Base-by-base conservation (phyloP, 129 eudicot genomes). In the Helianthus tuberosus region DNA sequence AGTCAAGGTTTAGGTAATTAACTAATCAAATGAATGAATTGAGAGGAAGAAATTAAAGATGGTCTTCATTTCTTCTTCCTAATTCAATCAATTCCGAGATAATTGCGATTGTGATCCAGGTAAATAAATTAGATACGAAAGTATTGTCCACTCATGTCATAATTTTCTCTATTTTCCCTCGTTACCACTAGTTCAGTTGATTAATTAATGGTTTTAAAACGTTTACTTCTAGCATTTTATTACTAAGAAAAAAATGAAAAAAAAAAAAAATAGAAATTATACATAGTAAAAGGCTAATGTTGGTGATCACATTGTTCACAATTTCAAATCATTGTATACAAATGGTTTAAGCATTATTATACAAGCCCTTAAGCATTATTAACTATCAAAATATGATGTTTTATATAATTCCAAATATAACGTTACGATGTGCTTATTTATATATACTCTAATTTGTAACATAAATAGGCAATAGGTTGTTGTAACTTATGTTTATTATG, bases 131-230 rank as follows among this genome's bases (percentile, higher is more conserved):
- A 64, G 60, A 64, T 64, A 53, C 11, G 35, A 46, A 77, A 57
- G 29, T 72, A 52, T 64, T 7, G 25, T 53, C 78, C 83, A 36
- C 44, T 27, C 46, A 63, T 71, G 36, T 63, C 46, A 50, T 51
- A 62, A 52, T 47, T 54, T 64, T 52, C 65, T 64, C 82, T 78
- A 71, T 53, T 71, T 78, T 72, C 54, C 68, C 68, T 72, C 78
- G 12, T 78, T 78, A 29, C 82, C 82, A 44, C 68, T 20, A 43
- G 46, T 52, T 64, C 43, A 8, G 6, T 77, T 64, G 52, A 60
- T 63, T 7, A 35, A 27, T 32, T 8, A 20, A 4, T 64, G 65
- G 64, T 48, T 49, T 43, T 77, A n/a, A 44, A 52, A 48, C 15
- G 6, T 3, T 51, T 51, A 3, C 16, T n/a, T n/a, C 17, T 51